phyloP scores from a whole-genome alignment of 148 eudicot species.

The Silene latifolia region DNA sequence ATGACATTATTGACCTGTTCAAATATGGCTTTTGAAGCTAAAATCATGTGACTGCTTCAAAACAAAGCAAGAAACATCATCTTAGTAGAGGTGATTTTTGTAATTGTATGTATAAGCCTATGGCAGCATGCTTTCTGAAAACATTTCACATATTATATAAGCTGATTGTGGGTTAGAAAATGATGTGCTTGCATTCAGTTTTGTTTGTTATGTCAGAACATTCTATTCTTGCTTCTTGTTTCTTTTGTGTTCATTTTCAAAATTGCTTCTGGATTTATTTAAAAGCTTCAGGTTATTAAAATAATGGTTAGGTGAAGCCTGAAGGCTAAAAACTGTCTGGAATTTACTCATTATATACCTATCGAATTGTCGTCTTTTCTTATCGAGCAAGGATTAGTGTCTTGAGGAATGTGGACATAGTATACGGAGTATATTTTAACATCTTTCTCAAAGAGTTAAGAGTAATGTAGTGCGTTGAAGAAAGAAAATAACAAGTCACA shows the following conservation, averaged over 20 bases:
- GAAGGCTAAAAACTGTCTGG: neutral
- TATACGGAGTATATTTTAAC: neutral
- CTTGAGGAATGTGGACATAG: neutral
- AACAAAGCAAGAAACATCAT: no score
- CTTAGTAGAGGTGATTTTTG: neutral
- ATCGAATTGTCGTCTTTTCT: neutral
- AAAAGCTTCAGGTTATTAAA: neutral
- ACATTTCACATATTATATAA: neutral
- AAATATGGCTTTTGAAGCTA: neutral
- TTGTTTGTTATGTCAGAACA: neutral
- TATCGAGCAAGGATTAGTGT: neutral
- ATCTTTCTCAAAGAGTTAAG: neutral
- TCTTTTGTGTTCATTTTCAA: neutral
- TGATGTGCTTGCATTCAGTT: neutral
- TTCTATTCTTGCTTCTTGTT: neutral
- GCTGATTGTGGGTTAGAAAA: neutral
- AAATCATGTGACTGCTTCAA: no score
- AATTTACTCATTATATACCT: neutral
- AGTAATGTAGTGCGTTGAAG: neutral
- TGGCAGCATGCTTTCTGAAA: neutral
- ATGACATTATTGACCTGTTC: constrained; percentile 7
- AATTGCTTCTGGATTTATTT: neutral
- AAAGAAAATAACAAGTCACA: neutral
- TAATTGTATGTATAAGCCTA: neutral
- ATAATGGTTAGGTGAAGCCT: neutral